Conservation (phyloP, 2,329 filamentous ascomycete genomes). For the Ophiostoma pallidulum region DNA sequence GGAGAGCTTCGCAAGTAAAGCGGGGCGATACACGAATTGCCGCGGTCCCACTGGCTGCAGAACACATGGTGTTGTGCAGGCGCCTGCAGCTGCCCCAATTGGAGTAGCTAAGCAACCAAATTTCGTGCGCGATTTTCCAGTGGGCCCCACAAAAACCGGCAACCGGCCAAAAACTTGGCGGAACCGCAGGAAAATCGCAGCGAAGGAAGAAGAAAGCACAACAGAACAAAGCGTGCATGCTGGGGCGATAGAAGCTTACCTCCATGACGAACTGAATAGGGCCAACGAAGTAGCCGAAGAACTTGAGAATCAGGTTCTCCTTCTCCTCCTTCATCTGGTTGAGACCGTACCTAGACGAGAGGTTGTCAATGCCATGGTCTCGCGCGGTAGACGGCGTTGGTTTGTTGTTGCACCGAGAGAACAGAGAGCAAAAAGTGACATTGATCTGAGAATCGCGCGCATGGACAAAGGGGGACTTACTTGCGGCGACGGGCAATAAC, state of each 20-base stretch:
- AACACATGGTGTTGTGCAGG: background rate
- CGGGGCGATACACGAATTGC: conserved; percentile 3
- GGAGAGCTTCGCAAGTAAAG: background rate
- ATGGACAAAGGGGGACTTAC: conserved; percentile 29
- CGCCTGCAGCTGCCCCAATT: conserved; percentile 8
- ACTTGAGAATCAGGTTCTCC: conserved; percentile 76
- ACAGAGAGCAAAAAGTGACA: too few relatives aligned
- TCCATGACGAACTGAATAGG: conserved; percentile 95
- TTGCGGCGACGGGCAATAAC: conserved; percentile 56
- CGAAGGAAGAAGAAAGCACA: background rate
- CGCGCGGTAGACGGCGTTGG: too few relatives aligned
- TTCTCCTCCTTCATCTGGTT: conserved; percentile 88
- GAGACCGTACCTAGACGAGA: conserved; percentile 46
- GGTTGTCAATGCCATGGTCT: conserved; percentile 2
- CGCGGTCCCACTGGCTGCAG: conserved; percentile 1
- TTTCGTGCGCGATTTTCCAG: conserved; percentile 14
- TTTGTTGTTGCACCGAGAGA: too few relatives aligned
- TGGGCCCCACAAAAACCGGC: too few relatives aligned
- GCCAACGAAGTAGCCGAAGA: conserved; percentile 72
- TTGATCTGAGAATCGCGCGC: too few relatives aligned
- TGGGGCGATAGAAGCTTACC: too few relatives aligned
- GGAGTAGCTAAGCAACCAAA: conserved; percentile 1
- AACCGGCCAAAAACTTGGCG: conserved; percentile 2
- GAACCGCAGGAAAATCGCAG: background rate
- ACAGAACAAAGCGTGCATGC: conserved; percentile 6